Conservation (phyloP, 768 basidiomycete species). For the Rubroboletus satanas region DNA sequence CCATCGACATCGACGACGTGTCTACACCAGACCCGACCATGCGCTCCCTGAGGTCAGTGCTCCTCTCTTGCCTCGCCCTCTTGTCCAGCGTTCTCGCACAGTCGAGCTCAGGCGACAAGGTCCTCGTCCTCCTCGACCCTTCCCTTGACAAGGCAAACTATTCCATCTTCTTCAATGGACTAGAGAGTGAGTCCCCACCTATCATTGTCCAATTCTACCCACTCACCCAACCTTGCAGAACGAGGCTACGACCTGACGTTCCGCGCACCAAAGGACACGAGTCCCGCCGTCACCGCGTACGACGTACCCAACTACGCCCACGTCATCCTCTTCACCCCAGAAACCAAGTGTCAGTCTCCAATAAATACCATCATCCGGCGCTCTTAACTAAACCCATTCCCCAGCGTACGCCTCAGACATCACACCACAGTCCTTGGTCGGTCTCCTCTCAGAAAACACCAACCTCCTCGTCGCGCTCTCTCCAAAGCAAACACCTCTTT, state of each 20-base stretch:
- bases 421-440: slow-evolving; percentile 75
- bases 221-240: slow-evolving; percentile 39
- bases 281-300: slow-evolving; percentile 62
- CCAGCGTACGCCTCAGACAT: slow-evolving; percentile 70
- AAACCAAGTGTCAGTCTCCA: slow-evolving; percentile 65
- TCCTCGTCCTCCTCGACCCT: slow-evolving; percentile 82
- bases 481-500: slow-evolving; percentile 66
- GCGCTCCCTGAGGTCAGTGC: slow-evolving; percentile 24
- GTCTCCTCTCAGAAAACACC: slow-evolving; percentile 62
- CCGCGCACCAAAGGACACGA: slow-evolving; percentile 73
- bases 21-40: slow-evolving; percentile 15
- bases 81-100: slow-evolving; percentile 39
- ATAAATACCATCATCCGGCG: rapidly evolving
- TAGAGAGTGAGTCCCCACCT: slow-evolving; percentile 54
- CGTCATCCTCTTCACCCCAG: slow-evolving; percentile 81
- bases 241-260: slow-evolving; percentile 86
- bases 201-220: neutral
- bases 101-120: slow-evolving; percentile 78
- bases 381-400: neutral
- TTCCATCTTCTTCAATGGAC: slow-evolving; percentile 75
- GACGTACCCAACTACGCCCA: slow-evolving; percentile 78
- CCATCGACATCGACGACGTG: too few relatives aligned
- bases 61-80: slow-evolving; percentile 30
- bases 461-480: slow-evolving; percentile 86
- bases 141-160: slow-evolving; percentile 63